Evolutionary conservation across 306 rosid genomes (phyloP), one percentile per base, ranked within the genome.

Genomic region (Vigna trinervia): DNA sequence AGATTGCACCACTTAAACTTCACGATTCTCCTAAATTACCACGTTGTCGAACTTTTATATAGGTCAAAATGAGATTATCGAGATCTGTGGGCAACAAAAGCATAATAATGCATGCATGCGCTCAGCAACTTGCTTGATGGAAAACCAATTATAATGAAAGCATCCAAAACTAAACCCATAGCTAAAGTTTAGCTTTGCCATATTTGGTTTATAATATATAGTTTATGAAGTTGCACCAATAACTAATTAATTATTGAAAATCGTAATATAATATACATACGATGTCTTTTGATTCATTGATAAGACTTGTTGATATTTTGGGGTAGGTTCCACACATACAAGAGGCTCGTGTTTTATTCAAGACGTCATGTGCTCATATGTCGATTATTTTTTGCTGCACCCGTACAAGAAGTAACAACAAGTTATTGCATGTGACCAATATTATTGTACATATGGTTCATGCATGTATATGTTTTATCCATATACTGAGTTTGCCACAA

Each of bases 1-100:
- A 76, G 78, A 77, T 43, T 57, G 84, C 79, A 70, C 75, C 75
- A 46, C 68, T 62, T 73, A 78, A 46, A 71, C 48, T 45, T 32
- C 58, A 58, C 12, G n/a, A n/a, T 54, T 58, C 45, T 30, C 32
- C 43, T 38, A 75, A 56, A 45, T 69, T 57, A 46, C 63, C 58
- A 67, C 85, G 71, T 61, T 65, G 70, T 22, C 50, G 0, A 84
- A 30, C 48, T 79, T 67, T 36, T 26, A 43, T 2, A 41, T 14
- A 50, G 53, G 77, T 84, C 74, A 80, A 66, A 30, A 77, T 71
- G 30, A 76, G 59, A 73, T 71, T 9, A 57, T 76, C 65, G 50
- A 71, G 79, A 72, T 71, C 46, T 64, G 50, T 63, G 51, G 74
- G 51, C 67, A 77, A 82, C 45, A 65, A 28, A 34, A 45, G 41